These are phyloP conservation scores for Strobilomyces dryophilus DNA, from an alignment of 768 basidiomycete species.

Conservation along the genomic window DNA sequence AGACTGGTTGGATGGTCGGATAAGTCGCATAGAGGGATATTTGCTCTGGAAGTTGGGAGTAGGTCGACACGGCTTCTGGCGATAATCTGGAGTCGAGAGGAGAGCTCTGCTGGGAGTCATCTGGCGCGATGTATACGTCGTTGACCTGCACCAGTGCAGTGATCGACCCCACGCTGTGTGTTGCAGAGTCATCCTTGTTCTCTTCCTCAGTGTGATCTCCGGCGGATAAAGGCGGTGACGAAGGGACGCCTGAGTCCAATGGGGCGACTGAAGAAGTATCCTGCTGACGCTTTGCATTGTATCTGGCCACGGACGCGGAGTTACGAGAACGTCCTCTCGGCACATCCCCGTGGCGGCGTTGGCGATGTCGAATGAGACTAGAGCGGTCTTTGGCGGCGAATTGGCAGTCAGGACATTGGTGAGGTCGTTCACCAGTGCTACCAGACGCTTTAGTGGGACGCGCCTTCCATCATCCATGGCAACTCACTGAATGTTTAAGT, in stretches of 20 bases:
- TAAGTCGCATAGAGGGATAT: not conserved
- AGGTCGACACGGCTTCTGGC: not conserved
- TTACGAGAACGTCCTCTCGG: not conserved
- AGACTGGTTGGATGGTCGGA: not conserved
- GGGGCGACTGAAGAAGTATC: not conserved
- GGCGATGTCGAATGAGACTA: no score
- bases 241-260: no score
- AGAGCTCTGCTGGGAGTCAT: not conserved
- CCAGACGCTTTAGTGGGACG: not conserved
- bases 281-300: not conserved
- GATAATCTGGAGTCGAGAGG: not conserved
- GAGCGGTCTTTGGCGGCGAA: not conserved
- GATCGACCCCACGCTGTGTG: no score
- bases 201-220: no score
- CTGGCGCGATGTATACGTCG: not conserved
- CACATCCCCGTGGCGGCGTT: no score
- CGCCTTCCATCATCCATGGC: not conserved
- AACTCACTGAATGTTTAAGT: constrained; percentile 30
- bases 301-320: not conserved
- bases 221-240: no score
- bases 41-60: no score
- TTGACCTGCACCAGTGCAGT: no score
- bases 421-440: constrained; percentile 7
- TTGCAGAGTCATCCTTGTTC: no score
- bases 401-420: not conserved